Evolutionary conservation across 164 flowering plant genomes (phyloP).

Genomic region (Vitis riparia): DNA sequence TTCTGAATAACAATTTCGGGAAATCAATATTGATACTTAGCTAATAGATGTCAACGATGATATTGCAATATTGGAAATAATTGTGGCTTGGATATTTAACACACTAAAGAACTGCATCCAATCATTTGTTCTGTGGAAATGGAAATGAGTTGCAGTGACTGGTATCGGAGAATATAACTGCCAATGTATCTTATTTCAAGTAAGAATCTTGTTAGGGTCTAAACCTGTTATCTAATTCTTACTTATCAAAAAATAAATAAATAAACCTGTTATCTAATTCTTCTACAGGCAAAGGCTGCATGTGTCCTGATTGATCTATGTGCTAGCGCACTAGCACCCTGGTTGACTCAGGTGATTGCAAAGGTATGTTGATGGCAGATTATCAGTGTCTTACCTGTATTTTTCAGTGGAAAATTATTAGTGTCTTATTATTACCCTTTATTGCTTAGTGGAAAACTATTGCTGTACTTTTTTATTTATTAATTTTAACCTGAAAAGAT

Average conservation of each 20-base stretch:
- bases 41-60: no score
- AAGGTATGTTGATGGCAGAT: conserved; percentile 43
- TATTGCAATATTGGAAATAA: no score
- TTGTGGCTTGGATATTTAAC: no score
- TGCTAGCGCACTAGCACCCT: conserved; percentile 74
- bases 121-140: not conserved
- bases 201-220: no score
- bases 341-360: conserved; percentile 72
- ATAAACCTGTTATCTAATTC: not conserved
- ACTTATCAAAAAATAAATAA: not conserved
- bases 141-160: not conserved
- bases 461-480: not conserved
- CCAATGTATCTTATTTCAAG: no score
- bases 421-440: not conserved
- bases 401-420: not conserved
- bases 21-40: no score
- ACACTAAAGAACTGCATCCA: no score
- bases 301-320: conserved; percentile 88
- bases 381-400: not conserved
- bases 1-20: no score
- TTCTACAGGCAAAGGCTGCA: conserved; percentile 77
- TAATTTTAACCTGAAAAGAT: not conserved
- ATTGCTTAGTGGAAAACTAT: not conserved
- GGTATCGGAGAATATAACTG: no score
- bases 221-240: not conserved